Evolutionary conservation across 371 early-diverging fungal genomes (phyloP).

Genomic region (Syncephalis fuscata): DNA sequence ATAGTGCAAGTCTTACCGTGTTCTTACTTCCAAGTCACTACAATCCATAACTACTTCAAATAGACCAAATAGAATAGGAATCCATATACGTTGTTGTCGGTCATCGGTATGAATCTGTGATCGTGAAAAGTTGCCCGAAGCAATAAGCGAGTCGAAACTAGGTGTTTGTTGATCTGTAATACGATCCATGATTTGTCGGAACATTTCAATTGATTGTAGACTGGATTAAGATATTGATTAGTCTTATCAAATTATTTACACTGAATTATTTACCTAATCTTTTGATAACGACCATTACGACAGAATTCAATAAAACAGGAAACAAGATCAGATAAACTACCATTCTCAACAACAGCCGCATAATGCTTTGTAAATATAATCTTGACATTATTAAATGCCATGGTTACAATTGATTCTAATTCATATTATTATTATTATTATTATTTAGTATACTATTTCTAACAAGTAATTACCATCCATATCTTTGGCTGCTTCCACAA

Average conservation of each 20-base stretch:
- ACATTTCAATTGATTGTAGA: background rate
- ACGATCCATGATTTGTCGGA: conserved; percentile 1
- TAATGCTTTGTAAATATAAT: conserved; percentile 43
- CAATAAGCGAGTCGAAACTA: conserved; percentile 14
- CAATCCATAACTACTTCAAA: conserved; percentile 77
- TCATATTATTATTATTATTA: background rate
- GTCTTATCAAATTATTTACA: no score
- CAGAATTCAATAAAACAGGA: conserved; percentile 67
- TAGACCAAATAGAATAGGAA: conserved; percentile 70
- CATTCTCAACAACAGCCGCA: conserved; percentile 42
- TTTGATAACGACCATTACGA: conserved; percentile 30
- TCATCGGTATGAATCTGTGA: background rate
- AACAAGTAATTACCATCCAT: conserved; percentile 10
- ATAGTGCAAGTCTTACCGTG: conserved; percentile 19
- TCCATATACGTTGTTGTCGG: conserved; percentile 33
- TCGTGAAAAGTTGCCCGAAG: conserved; percentile 4
- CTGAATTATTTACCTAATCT: conserved; percentile 15
- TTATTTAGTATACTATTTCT: background rate
- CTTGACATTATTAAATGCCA: conserved; percentile 49
- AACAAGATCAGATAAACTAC: conserved; percentile 60
- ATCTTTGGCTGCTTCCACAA: conserved; percentile 63
- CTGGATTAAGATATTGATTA: background rate
- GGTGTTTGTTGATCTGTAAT: conserved; percentile 5
- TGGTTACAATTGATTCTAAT: conserved; percentile 35
- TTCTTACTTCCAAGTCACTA: conserved; percentile 80